These are phyloP conservation scores for Stagonosporopsis cucurbitacearum DNA, from an alignment of 2,329 filamentous ascomycete species.

Conservation along the genomic window DNA sequence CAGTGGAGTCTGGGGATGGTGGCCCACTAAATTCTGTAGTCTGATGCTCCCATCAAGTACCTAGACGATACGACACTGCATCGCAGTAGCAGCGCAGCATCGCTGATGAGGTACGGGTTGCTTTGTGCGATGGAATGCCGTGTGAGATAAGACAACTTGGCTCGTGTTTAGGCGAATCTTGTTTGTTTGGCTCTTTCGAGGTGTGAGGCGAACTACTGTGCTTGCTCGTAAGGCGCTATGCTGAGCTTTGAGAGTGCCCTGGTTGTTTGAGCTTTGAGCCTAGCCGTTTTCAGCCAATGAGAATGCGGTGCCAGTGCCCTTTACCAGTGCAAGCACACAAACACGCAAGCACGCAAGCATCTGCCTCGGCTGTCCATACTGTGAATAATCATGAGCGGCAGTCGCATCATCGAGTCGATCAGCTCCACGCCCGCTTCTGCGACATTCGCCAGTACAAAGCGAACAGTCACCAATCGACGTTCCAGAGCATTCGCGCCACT, in stretches of 20 bases:
- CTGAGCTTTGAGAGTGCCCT: no score
- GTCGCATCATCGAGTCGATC: conserved; percentile 7
- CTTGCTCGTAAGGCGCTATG: conserved; percentile 1
- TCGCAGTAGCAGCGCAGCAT: not conserved
- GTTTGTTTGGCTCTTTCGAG: not conserved
- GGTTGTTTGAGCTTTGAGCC: not conserved
- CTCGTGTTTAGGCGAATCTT: not conserved
- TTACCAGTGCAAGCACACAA: conserved; percentile 12
- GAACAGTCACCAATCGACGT: conserved; percentile 6
- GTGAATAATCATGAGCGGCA: not conserved
- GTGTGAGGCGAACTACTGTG: not conserved
- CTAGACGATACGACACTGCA: not conserved
- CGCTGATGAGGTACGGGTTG: not conserved
- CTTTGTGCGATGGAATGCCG: not conserved
- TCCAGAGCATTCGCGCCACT: conserved; percentile 15
- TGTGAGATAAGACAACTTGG: not conserved
- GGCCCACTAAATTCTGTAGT: no score
- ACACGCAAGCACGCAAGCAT: conserved; percentile 15
- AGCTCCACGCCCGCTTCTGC: conserved; percentile 3
- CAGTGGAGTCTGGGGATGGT: conserved; percentile 8
- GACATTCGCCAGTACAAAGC: not conserved
- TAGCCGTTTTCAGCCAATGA: conserved; percentile 4
- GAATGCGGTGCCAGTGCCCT: conserved; percentile 6
- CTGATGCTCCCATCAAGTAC: no score
- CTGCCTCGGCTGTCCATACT: conserved; percentile 1